Evolutionary conservation across 495 filamentous ascomycete genomes (phyloP).

Genomic region (Lepraria neglecta): DNA sequence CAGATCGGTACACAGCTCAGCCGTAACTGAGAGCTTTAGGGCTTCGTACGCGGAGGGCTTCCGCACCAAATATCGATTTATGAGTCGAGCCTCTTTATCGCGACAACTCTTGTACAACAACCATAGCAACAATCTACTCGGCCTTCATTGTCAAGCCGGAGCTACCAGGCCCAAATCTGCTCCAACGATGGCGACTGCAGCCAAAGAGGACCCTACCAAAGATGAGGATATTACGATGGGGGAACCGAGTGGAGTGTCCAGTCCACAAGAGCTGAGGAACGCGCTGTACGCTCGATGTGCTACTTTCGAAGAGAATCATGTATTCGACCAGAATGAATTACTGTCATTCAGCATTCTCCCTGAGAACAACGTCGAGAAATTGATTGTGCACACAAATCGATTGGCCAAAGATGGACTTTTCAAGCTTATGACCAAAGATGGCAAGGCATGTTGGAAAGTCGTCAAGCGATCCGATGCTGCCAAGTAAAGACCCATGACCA

Average conservation of each 20-base stretch:
- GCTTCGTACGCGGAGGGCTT: background rate
- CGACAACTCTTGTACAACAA: background rate
- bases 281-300: conserved; percentile 26
- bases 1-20: no score
- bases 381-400: conserved; percentile 54
- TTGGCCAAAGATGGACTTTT: conserved; percentile 64
- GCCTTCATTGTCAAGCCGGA: background rate
- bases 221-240: conserved; percentile 13
- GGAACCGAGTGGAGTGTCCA: conserved; percentile 20
- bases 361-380: conserved; percentile 48
- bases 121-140: no score
- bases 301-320: conserved; percentile 39
- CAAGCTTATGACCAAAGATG: conserved; percentile 50
- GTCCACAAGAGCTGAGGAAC: conserved; percentile 25
- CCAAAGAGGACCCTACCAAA: conserved; percentile 3
- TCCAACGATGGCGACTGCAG: conserved; percentile 3
- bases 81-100: background rate
- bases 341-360: conserved; percentile 56
- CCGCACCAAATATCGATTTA: background rate
- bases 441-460: conserved; percentile 57
- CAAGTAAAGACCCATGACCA: conserved; percentile 46
- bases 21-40: background rate
- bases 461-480: conserved; percentile 62
- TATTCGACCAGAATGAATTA: conserved; percentile 64
- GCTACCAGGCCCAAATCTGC: no score